Conservation (phyloP, 192 early-diverging fungal species). For the Backusella australiensis region DNA sequence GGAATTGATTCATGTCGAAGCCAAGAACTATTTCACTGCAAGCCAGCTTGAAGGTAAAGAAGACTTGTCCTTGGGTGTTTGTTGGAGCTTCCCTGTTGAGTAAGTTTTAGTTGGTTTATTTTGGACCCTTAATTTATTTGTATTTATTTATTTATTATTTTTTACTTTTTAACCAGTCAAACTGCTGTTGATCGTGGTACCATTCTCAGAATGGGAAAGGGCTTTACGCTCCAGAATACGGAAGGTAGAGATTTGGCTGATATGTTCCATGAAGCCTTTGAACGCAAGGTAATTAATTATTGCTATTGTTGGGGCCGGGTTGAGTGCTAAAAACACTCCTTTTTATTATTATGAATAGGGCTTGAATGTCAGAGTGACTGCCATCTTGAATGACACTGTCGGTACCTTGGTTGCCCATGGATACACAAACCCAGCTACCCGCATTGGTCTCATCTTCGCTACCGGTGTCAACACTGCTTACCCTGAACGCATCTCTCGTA, state of each 20-base stretch:
- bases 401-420: constrained; percentile 90
- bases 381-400: constrained; percentile 96
- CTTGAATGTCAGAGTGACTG: constrained; percentile 74
- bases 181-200: constrained; percentile 51
- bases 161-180: constrained; percentile 42
- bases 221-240: constrained; percentile 72
- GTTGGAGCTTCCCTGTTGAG: constrained; percentile 83
- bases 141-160: neutral
- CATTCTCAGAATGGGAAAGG: constrained; percentile 74
- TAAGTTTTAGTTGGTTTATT: constrained; percentile 41
- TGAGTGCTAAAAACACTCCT: neutral
- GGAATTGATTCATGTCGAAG: constrained; percentile 30
- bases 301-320: neutral
- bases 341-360: constrained; percentile 26
- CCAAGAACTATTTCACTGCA: constrained; percentile 23
- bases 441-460: constrained; percentile 88
- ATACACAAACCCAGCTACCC: constrained; percentile 75
- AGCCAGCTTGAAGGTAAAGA: constrained; percentile 30
- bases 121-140: neutral
- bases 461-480: constrained; percentile 98
- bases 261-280: constrained; percentile 80
- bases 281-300: constrained; percentile 48
- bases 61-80: constrained; percentile 59
- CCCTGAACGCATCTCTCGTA: constrained; percentile 72
- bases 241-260: constrained; percentile 84